Evolutionary conservation across 176 grass and related monocot genomes (phyloP).

Genomic region (Oryza longistaminata): DNA sequence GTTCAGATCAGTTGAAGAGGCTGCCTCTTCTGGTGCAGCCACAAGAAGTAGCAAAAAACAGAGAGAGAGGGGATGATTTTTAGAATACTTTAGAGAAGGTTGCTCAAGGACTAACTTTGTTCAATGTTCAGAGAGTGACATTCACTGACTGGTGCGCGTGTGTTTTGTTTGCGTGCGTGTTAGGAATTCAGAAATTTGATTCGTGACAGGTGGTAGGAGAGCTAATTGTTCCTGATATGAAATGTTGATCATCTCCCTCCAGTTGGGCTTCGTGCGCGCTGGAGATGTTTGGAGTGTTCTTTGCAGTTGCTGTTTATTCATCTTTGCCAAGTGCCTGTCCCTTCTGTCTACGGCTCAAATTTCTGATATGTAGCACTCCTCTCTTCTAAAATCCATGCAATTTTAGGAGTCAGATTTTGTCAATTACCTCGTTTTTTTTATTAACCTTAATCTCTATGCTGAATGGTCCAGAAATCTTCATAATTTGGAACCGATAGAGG

Average conservation of each 20-base stretch:
- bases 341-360: not conserved
- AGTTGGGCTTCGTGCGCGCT: not conserved
- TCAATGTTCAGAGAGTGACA: not conserved
- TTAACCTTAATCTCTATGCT: too few relatives aligned
- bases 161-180: not conserved
- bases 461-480: too few relatives aligned
- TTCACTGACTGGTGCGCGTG: conserved; percentile 21
- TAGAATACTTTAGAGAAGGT: not conserved
- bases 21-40: conserved; percentile 10
- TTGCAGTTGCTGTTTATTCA: not conserved
- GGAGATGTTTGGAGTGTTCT: not conserved
- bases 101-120: conserved; percentile 32
- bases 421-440: too few relatives aligned
- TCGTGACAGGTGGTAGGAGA: conserved; percentile 18
- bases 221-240: conserved; percentile 19
- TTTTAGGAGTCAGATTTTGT: too few relatives aligned
- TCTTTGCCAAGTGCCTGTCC: not conserved
- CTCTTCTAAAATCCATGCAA: too few relatives aligned
- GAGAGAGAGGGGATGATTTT: not conserved
- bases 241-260: conserved; percentile 5
- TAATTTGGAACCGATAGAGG: too few relatives aligned
- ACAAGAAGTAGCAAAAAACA: not conserved
- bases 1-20: not conserved
- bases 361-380: not conserved
- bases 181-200: conserved; percentile 31